Conservation (phyloP, 2,329 filamentous ascomycete species). For the Nigrospora oryzae region DNA sequence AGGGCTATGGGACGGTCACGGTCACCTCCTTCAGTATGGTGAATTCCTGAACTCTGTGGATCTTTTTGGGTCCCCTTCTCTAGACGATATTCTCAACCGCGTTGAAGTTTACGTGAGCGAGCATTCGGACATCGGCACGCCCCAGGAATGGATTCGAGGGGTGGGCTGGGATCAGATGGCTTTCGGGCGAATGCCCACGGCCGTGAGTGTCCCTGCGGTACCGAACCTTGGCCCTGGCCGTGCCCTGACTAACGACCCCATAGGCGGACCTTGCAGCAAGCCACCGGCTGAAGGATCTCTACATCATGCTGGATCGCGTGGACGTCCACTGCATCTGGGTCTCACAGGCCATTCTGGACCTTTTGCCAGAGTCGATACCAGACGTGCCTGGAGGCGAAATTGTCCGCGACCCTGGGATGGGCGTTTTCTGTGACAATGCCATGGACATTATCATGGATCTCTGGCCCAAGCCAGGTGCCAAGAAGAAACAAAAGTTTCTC, state of each 20-base stretch:
- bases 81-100: slow-evolving; percentile 44
- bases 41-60: slow-evolving; percentile 60
- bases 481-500: slow-evolving; percentile 46
- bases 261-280: slow-evolving; percentile 48
- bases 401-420: slow-evolving; percentile 49
- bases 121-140: slow-evolving; percentile 42
- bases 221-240: not conserved
- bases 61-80: slow-evolving; percentile 49
- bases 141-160: slow-evolving; percentile 54
- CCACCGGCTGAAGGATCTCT: slow-evolving; percentile 41
- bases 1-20: slow-evolving; percentile 64
- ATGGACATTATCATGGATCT: slow-evolving; percentile 52
- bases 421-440: slow-evolving; percentile 67
- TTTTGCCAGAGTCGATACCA: slow-evolving; percentile 44
- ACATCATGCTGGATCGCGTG: slow-evolving; percentile 62
- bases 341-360: slow-evolving; percentile 51
- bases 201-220: slow-evolving; percentile 31
- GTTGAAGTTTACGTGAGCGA: slow-evolving; percentile 40
- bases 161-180: slow-evolving; percentile 64
- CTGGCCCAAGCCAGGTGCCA: slow-evolving; percentile 47
- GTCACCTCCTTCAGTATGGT: slow-evolving; percentile 57
- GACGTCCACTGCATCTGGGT: slow-evolving; percentile 67
- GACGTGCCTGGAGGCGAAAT: slow-evolving; percentile 57
- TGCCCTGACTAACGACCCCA: not conserved
- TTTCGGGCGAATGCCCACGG: slow-evolving; percentile 57